Percentiles rank a stretch among this genome's conserved stretches.
Evolutionary conservation across 345 rosid species (phyloP).

Genomic region (Streptanthus diversifolius): DNA sequence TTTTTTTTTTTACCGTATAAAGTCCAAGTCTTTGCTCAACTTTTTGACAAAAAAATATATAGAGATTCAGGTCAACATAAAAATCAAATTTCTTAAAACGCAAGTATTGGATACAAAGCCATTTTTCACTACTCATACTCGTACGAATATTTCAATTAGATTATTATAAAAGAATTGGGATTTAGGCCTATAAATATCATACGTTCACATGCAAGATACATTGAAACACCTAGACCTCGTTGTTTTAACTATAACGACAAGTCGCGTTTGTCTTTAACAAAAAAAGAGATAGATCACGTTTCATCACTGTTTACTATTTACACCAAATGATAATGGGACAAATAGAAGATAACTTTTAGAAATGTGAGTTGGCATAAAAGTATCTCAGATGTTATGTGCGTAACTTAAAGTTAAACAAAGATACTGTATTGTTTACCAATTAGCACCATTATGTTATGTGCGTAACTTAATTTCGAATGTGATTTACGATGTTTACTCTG

Average conservation of each 20-base stretch:
- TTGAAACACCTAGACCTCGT: not conserved
- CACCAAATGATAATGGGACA: not conserved
- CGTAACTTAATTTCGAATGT: not conserved
- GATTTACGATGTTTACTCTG: not conserved
- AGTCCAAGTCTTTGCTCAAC: slow-evolving; percentile 10
- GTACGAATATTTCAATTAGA: not conserved
- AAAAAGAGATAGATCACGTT: not conserved
- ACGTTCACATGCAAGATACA: not conserved
- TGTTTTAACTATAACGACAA: not conserved
- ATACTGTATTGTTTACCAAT: too few species aligned
- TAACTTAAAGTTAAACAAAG: not conserved
- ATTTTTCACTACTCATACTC: not conserved
- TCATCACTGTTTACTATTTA: not conserved
- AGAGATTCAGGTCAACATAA: not conserved
- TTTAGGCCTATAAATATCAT: not conserved
- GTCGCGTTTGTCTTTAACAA: not conserved
- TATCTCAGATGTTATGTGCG: too few species aligned
- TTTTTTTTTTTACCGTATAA: not conserved
- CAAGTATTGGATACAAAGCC: not conserved
- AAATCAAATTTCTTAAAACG: not conserved
- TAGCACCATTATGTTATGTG: too few species aligned
- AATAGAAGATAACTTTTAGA: not conserved
- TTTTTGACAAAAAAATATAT: not conserved
- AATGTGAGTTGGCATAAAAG: not conserved
- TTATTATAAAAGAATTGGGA: not conserved